Conservation (phyloP, 83 land plant species). For the Picea mariana region DNA sequence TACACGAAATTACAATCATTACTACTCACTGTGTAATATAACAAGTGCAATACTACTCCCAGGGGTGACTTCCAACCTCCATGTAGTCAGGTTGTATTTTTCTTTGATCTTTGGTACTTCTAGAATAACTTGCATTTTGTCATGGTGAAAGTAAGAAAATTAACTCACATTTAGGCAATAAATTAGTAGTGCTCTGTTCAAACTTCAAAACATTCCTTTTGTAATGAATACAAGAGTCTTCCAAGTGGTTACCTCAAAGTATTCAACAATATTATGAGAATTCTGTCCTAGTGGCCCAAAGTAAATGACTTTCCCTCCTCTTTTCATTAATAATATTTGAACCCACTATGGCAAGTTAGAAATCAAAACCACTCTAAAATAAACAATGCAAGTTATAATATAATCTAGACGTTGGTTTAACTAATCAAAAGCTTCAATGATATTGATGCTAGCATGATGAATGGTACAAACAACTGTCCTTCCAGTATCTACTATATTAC, state of each 20-base stretch:
- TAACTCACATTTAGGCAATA: neutral
- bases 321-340: conserved; percentile 71
- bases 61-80: conserved; percentile 49
- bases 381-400: neutral
- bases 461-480: conserved; percentile 89
- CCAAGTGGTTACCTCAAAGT: conserved; percentile 68
- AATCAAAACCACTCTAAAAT: neutral
- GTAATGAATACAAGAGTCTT: neutral
- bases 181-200: neutral
- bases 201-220: neutral
- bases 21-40: no score
- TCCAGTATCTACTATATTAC: conserved; percentile 85
- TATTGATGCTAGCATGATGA: conserved; percentile 89
- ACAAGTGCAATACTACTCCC: no score
- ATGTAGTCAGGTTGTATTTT: conserved; percentile 40
- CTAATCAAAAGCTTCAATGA: conserved; percentile 89
- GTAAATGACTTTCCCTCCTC: conserved; percentile 84
- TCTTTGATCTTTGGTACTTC: conserved; percentile 26
- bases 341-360: neutral
- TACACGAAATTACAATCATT: no score
- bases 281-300: conserved; percentile 66
- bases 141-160: conserved; percentile 1
- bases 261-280: conserved; percentile 64
- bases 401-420: conserved; percentile 18
- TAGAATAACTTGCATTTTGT: conserved; percentile 18